Evolutionary conservation across 2,329 filamentous ascomycete species (phyloP), one percentile per base, ranked within the genome.

Genomic region (Colletotrichum sublineola): DNA sequence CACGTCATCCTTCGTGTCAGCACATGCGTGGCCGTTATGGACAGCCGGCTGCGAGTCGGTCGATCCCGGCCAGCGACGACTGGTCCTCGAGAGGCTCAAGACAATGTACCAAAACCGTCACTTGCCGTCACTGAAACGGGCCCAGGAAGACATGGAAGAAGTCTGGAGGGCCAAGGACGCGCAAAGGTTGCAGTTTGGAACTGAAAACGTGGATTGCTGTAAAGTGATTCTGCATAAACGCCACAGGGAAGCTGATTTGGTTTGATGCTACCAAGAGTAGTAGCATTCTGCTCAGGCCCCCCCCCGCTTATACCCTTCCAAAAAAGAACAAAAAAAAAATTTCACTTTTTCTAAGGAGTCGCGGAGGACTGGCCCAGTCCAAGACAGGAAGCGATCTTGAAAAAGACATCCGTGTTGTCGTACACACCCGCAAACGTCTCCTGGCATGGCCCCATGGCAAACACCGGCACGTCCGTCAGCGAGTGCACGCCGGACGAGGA

Each of bases 391-490:
- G 92, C 90, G 78, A 94, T 93, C 80, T 91, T 90, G 83, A 91
- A 94, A 77, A 94, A 94, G 74, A 94, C 85, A 73, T 94, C 92
- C 58, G 93, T 88, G 78, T 90, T 93, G 80, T 86, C 90, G 75
- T 91, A 94, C 5, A 91, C 88, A 65, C 93, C 92, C 2, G 91
- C 89, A 78, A 96, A 96, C 12, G 87, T 82, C 77, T 94, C 91
- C 80, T 94, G 91, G 83, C 94, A 96, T 5, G 94, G 94, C 0
- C 94, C 93, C 84, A 89, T 88, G 0, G 93, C 92, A 76, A 93
- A 96, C 15, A 96, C 91, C 1, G 93, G 90, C 44, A 95, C 93
- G 76, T 95, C 93, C 1, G 93, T 95, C 74, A 95, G 84, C n/a
- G 90, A 93, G 83, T 95, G 93, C 20, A 94, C 92, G 61, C 93